A percentile compares a stretch with the other conserved stretches of the same genome.
These are phyloP conservation scores for Elsinoe ampelina DNA, from an alignment of 2,329 filamentous ascomycete genomes.

Conservation along the genomic window DNA sequence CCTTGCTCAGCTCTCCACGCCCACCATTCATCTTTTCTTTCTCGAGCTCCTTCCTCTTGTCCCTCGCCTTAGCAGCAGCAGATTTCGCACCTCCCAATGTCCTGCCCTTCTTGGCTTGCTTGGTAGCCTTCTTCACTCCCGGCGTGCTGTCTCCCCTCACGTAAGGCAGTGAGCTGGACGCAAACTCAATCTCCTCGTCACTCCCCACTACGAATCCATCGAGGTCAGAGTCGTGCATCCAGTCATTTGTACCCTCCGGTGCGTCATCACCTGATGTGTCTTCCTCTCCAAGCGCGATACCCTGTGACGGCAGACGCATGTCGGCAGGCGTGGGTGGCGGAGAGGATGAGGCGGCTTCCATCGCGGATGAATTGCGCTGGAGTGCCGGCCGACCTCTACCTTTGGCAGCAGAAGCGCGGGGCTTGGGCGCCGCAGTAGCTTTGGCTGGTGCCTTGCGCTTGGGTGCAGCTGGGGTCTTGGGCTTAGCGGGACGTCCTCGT, in stretches of 20 bases:
- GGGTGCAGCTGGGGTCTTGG: neutral
- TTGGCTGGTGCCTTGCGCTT: conserved; percentile 12
- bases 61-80: neutral
- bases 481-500: neutral
- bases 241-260: conserved; percentile 32
- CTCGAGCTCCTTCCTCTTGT: neutral
- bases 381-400: neutral
- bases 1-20: conserved; percentile 13
- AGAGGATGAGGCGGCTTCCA: conserved; percentile 27
- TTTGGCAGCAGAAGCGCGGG: conserved; percentile 6
- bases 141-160: neutral
- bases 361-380: conserved; percentile 18
- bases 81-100: neutral
- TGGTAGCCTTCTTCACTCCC: conserved; percentile 5
- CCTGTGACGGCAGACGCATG: conserved; percentile 29
- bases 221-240: conserved; percentile 37
- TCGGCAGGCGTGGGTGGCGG: conserved; percentile 28
- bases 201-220: conserved; percentile 37
- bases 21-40: conserved; percentile 9
- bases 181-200: conserved; percentile 30
- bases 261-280: conserved; percentile 33
- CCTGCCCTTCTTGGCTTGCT: neutral
- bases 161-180: conserved; percentile 22
- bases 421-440: neutral
- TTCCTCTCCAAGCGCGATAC: conserved; percentile 33